Conservation (phyloP, 1,139 yeast species). For the Suhomyces coccinellae region DNA sequence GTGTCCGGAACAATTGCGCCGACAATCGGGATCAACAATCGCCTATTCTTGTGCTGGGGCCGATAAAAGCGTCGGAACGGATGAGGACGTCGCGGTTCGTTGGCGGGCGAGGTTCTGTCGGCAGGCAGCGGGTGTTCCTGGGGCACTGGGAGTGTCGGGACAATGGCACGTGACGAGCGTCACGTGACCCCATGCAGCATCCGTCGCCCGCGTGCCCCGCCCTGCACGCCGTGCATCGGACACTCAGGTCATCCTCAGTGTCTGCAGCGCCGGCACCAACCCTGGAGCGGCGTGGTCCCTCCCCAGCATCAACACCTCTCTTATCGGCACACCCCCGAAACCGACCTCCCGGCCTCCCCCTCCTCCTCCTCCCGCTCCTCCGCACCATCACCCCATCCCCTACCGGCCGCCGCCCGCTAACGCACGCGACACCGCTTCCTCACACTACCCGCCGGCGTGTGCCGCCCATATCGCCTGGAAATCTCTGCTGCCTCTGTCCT, state of each 20-base stretch:
- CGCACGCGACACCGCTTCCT: slow-evolving; percentile 2
- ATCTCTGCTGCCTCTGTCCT: not conserved
- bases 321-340: not conserved
- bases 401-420: not conserved
- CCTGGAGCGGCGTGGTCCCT: too few relatives aligned
- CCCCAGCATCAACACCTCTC: not conserved
- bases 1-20: not conserved
- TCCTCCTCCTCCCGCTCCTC: not conserved
- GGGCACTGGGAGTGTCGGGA: not conserved
- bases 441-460: not conserved
- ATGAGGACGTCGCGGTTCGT: too few relatives aligned
- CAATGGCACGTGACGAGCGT: not conserved
- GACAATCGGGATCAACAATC: not conserved
- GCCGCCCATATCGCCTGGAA: slow-evolving; percentile 3
- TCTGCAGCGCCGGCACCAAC: too few relatives aligned
- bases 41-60: not conserved
- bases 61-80: not conserved
- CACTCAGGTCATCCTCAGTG: not conserved
- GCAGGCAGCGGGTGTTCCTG: not conserved
- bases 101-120: not conserved
- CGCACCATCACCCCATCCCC: not conserved
- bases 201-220: too few relatives aligned
- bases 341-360: not conserved
- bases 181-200: not conserved
- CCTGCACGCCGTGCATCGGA: not conserved